A percentile compares a stretch with the other conserved stretches of the same genome.
These are phyloP conservation scores for Hymenoscyphus albidus DNA, from an alignment of 2,329 filamentous ascomycete species.

Conservation along the genomic window DNA sequence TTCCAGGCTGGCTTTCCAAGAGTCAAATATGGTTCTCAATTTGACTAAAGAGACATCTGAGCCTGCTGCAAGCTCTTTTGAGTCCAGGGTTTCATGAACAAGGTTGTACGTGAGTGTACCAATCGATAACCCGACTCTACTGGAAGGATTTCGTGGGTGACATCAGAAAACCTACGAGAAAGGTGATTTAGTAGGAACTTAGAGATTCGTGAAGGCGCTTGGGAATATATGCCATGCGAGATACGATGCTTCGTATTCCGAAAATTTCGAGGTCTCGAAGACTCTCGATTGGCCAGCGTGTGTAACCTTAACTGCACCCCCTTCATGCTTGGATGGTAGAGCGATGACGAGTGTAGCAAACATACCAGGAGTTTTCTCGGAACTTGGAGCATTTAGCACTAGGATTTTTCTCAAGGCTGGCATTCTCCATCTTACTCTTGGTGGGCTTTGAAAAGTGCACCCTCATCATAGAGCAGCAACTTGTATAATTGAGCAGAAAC, in stretches of 20 bases:
- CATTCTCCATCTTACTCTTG: slow-evolving; percentile 34
- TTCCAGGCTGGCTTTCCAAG: slow-evolving; percentile 9
- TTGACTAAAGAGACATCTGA: slow-evolving; percentile 5
- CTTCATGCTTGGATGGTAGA: slow-evolving; percentile 45
- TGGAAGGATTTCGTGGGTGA: slow-evolving; percentile 47
- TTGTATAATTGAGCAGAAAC: slow-evolving; percentile 42
- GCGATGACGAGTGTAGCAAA: slow-evolving; percentile 50
- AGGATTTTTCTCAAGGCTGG: no score
- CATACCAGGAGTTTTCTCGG: slow-evolving; percentile 45
- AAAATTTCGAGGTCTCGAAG: slow-evolving; percentile 9
- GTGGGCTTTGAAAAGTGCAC: slow-evolving; percentile 46
- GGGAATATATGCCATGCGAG: slow-evolving; percentile 14
- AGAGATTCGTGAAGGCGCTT: no score
- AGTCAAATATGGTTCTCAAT: slow-evolving; percentile 11
- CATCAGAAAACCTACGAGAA: slow-evolving; percentile 47
- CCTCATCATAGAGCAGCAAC: slow-evolving; percentile 48
- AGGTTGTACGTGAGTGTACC: slow-evolving; percentile 52
- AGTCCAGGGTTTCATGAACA: slow-evolving; percentile 28
- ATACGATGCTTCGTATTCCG: slow-evolving; percentile 7
- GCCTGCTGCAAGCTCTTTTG: slow-evolving; percentile 11
- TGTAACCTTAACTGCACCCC: slow-evolving; percentile 43
- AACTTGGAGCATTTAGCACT: slow-evolving; percentile 22
- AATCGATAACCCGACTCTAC: slow-evolving; percentile 46
- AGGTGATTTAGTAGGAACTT: neutral
- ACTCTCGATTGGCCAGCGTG: slow-evolving; percentile 37